Conservation (phyloP, 371 early-diverging fungal genomes). For the Synchytrium microbalum region DNA sequence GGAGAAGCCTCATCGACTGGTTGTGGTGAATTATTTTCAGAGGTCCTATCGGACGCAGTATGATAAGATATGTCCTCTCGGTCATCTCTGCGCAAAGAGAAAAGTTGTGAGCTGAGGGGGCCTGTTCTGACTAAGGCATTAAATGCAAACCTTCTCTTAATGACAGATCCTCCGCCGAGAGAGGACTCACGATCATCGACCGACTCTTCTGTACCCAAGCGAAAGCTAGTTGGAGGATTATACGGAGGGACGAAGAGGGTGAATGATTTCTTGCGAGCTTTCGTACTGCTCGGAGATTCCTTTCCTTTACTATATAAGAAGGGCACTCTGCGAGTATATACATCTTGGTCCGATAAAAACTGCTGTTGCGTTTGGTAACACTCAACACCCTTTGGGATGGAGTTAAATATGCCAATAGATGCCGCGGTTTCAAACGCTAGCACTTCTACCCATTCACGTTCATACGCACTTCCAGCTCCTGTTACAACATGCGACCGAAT, state of each 20-base stretch:
- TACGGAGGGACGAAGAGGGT: too few relatives aligned
- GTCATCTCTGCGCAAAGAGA: background rate
- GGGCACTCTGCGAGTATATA: constrained; percentile 51
- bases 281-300: background rate
- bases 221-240: too few relatives aligned
- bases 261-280: too few relatives aligned
- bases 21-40: background rate
- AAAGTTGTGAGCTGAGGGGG: too few relatives aligned
- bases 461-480: constrained; percentile 16
- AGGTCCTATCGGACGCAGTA: background rate
- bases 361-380: constrained; percentile 48
- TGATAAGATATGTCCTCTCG: background rate
- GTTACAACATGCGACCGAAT: constrained; percentile 45
- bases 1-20: background rate
- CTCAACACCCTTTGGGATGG: constrained; percentile 51
- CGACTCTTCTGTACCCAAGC: too few relatives aligned
- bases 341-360: constrained; percentile 59
- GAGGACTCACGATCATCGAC: too few relatives aligned
- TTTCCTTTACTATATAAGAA: constrained; percentile 46
- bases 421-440: constrained; percentile 53
- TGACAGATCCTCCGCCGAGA: too few relatives aligned
- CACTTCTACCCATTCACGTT: constrained; percentile 65
- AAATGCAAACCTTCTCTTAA: too few relatives aligned
- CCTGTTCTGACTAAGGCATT: too few relatives aligned
- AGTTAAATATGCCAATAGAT: constrained; percentile 52